Base-by-base conservation (phyloP, 1,284 basidiomycete genomes). In the Pseudomicrostroma phylloplanum region DNA sequence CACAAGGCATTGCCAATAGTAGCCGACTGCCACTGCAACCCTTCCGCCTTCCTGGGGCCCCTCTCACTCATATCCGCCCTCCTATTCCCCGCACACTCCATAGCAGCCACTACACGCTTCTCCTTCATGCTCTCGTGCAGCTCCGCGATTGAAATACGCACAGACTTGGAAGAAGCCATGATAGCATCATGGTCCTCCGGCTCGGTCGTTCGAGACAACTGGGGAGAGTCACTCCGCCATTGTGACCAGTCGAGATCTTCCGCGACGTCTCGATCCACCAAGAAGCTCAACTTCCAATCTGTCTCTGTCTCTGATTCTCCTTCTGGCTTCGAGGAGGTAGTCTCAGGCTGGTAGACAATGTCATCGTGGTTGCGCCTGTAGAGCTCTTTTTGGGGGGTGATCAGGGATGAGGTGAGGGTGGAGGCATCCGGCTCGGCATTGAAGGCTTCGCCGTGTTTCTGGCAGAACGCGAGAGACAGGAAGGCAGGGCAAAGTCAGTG, bases 51-150 rank as follows among this genome's bases (percentile, higher is more conserved):
- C 13, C 41, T 36, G 19, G 42, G 42, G n/a, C 65, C 57, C 8
- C 58, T 59, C 1, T 65, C 42, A 2, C 60, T 55, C 39, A 72
- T 58, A 58, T 72, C 71, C 1, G 63, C 41, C 8, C 70, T 48
- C n/a, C 71, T 59, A 39, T 72, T 72, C 0, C 70, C 70, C 7
- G 71, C 71, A 23, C 71, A 72, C 53, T 72, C 70, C 41, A 72
- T 62, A 0, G 67, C 68, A 15, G 71, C 69, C 3, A 63, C 54
- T 7, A 71, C 60, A 25, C 64, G 56, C 42, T 59, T 42, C 3
- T 58, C 56, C 9, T 49, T 25, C 43, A 60, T 56, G 8, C 58
- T 39, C 11, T 39, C 17, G 55, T 68, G 55, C 8, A 70, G 43
- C n/a, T 58, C 43, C 1, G 59, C 60, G 13, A 70, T 57, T 39